A percentile compares a stretch with the other conserved stretches of the same genome.
phyloP scores from a whole-genome alignment of 2,329 filamentous ascomycete genomes.

The Chrysosporium queenslandicum region DNA sequence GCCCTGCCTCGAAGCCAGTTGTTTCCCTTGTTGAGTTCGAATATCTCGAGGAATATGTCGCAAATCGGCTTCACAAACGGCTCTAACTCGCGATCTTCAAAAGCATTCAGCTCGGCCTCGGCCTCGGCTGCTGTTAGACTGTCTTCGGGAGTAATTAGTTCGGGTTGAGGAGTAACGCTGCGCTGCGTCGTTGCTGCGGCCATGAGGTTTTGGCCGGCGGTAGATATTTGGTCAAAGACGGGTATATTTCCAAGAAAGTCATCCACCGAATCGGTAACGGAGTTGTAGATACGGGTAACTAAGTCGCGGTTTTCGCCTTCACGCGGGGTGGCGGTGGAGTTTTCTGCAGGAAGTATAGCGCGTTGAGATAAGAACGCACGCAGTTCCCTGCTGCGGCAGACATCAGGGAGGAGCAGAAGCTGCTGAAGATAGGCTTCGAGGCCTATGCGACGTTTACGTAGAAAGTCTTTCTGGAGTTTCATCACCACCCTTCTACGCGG shows the following conservation, averaged over 20 bases:
- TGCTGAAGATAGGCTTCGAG: constrained; percentile 78
- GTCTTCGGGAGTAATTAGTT: constrained; percentile 35
- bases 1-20: constrained; percentile 95
- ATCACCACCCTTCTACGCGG: constrained; percentile 85
- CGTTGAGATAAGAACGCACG: constrained; percentile 84
- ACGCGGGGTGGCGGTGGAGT: constrained; percentile 46
- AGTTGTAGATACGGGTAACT: constrained; percentile 90
- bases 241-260: constrained; percentile 94
- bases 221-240: constrained; percentile 84
- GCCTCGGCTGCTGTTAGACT: constrained; percentile 58
- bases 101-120: constrained; percentile 86
- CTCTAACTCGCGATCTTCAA: constrained; percentile 78
- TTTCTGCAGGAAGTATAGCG: constrained; percentile 57
- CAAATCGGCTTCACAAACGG: constrained; percentile 98
- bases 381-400: constrained; percentile 85
- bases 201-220: constrained; percentile 77
- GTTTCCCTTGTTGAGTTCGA: constrained; percentile 87
- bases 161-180: constrained; percentile 23
- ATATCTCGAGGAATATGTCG: constrained; percentile 91
- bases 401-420: constrained; percentile 76
- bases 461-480: constrained; percentile 91
- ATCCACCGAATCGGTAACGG: constrained; percentile 94
- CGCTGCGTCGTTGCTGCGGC: constrained; percentile 45
- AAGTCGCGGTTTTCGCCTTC: constrained; percentile 66
- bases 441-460: constrained; percentile 74